phyloP scores from a whole-genome alignment of 805 yeast genomes.

The Monosporozyma aerobia region DNA sequence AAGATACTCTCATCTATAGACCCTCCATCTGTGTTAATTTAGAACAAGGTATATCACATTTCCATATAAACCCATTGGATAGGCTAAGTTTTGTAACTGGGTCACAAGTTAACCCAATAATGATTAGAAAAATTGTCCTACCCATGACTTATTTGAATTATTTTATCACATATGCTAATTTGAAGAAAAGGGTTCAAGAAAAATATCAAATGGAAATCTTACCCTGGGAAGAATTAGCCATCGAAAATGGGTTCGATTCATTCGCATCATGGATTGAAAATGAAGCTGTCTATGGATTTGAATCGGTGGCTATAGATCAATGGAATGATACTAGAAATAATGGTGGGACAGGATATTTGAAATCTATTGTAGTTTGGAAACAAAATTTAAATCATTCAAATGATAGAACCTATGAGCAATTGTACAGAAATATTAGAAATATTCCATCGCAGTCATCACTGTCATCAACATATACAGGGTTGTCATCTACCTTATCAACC shows the following conservation, averaged over 20 bases:
- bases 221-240: constrained; percentile 15
- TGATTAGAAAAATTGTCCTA: constrained; percentile 52
- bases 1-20: constrained; percentile 8
- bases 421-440: constrained; percentile 4
- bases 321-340: constrained; percentile 14
- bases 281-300: constrained; percentile 12
- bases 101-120: constrained; percentile 81
- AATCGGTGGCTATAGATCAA: constrained; percentile 6
- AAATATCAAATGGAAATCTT: constrained; percentile 7
- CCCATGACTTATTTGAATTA: constrained; percentile 16
- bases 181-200: constrained; percentile 11
- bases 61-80: constrained; percentile 24
- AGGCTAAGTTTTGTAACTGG: constrained; percentile 47
- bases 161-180: constrained; percentile 10
- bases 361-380: constrained; percentile 19
- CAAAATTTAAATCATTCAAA: constrained; percentile 5
- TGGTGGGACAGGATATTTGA: constrained; percentile 12
- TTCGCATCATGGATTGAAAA: constrained; percentile 8
- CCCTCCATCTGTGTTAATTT: constrained; percentile 16
- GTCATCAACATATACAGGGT: neutral
- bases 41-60: constrained; percentile 14
- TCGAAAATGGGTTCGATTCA: constrained; percentile 11
- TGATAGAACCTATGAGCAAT: constrained; percentile 3
- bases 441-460: neutral
- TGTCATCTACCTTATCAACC: neutral